Evolutionary conservation across 306 rosid genomes (phyloP).

Genomic region (Biancaea sappan): DNA sequence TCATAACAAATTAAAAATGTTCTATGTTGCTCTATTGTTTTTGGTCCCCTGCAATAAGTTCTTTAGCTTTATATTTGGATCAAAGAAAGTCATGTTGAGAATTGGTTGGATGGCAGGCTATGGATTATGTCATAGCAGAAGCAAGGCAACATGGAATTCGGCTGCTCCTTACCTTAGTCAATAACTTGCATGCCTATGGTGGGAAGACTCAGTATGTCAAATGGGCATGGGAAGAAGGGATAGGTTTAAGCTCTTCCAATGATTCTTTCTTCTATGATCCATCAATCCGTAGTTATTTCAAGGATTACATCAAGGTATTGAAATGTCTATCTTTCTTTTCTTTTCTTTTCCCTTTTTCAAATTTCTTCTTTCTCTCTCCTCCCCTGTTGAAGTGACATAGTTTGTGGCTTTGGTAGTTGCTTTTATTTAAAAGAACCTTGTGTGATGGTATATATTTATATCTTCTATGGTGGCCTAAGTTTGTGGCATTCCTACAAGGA

Average conservation of each 20-base stretch:
- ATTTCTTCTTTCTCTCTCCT: background rate
- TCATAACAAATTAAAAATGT: conserved; percentile 11
- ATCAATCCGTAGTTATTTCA: conserved; percentile 81
- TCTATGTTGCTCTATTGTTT: background rate
- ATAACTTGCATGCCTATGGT: conserved; percentile 94
- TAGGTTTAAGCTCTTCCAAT: conserved; percentile 87
- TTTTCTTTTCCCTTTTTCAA: no score
- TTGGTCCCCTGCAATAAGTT: conserved; percentile 18
- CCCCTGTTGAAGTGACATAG: background rate
- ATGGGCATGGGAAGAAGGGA: conserved; percentile 99
- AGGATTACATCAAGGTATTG: conserved; percentile 75
- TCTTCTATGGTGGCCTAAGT: no score
- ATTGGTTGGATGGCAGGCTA: conserved; percentile 64
- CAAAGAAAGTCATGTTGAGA: conserved; percentile 21
- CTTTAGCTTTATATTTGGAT: conserved; percentile 17
- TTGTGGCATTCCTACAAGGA: background rate
- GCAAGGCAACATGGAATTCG: conserved; percentile 76
- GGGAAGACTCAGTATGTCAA: conserved; percentile 95
- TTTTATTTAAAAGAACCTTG: background rate
- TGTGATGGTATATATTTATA: no score
- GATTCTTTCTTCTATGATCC: conserved; percentile 99
- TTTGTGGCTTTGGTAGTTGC: background rate
- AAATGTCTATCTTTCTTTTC: background rate
- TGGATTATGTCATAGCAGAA: conserved; percentile 94
- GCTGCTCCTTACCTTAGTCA: conserved; percentile 86